phyloP scores from a whole-genome alignment of 1,284 basidiomycete species.

The Cerioporus squamosus region DNA sequence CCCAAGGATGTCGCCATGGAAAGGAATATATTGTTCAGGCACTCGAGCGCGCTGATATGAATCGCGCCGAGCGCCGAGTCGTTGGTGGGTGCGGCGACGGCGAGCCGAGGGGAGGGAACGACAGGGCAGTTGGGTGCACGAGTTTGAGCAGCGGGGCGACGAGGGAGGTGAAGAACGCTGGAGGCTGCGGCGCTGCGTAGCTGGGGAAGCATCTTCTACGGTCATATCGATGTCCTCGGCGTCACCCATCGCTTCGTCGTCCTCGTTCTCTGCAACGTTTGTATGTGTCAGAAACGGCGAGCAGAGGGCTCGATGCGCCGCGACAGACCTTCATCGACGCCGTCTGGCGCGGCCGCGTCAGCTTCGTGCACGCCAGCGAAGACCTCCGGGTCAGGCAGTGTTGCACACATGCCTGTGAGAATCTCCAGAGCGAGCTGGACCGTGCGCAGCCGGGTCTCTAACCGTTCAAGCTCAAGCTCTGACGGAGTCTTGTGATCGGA shows the following conservation, averaged over 20 bases:
- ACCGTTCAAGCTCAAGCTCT: conserved; percentile 72
- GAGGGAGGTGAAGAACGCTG: conserved; percentile 51
- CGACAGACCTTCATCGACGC: conserved; percentile 29
- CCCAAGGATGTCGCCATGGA: conserved; percentile 55
- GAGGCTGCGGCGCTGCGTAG: conserved; percentile 24
- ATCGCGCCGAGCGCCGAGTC: conserved; percentile 83
- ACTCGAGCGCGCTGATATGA: conserved; percentile 86
- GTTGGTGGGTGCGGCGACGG: conserved; percentile 83
- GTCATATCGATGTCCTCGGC: conserved; percentile 40
- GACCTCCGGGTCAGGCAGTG: conserved; percentile 73
- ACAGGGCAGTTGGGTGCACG: conserved; percentile 73
- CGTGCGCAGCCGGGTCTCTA: conserved; percentile 76
- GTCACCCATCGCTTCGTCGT: conserved; percentile 42
- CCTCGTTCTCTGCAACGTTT: conserved; percentile 8
- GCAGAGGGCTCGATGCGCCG: conserved; percentile 5
- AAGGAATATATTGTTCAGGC: conserved; percentile 89
- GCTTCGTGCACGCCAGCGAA: conserved; percentile 39
- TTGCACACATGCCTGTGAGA: conserved; percentile 87
- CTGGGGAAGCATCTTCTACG: conserved; percentile 32
- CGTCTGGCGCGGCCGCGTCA: conserved; percentile 42
- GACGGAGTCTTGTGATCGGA: conserved; percentile 73
- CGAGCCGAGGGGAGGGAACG: conserved; percentile 75
- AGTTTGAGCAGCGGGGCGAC: conserved; percentile 68
- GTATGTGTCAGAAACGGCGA: conserved; percentile 2
- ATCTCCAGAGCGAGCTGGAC: conserved; percentile 85